A percentile compares a stretch with the other conserved stretches of the same genome.
phyloP scores from a whole-genome alignment of 148 eudicot species.

The Chenopodium quinoa region DNA sequence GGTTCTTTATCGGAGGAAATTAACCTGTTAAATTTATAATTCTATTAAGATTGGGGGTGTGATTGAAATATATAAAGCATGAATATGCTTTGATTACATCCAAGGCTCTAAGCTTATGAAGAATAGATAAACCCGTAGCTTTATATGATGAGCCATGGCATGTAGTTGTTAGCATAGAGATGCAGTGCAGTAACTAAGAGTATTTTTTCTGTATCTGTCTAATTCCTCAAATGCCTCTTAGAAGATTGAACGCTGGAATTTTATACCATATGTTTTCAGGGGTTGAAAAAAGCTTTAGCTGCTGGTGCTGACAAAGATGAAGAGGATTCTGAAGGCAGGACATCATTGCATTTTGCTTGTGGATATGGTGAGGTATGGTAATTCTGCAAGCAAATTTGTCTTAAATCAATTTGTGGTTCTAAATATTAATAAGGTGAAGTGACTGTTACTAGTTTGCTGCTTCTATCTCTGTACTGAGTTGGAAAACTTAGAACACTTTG shows the following conservation, averaged over 20 bases:
- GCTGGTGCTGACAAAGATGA: slow-evolving; percentile 87
- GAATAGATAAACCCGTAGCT: not conserved
- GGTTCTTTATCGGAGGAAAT: not conserved
- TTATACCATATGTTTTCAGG: slow-evolving; percentile 34
- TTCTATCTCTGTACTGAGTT: not conserved
- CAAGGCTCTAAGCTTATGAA: not conserved
- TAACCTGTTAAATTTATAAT: not conserved
- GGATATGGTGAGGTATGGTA: slow-evolving; percentile 93
- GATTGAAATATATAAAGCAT: not conserved
- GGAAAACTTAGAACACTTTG: not conserved
- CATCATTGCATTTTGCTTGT: slow-evolving; percentile 97
- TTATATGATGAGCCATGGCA: not conserved
- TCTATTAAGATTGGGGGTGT: not conserved
- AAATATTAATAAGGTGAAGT: not conserved
- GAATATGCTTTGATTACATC: not conserved
- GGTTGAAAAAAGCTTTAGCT: slow-evolving; percentile 70
- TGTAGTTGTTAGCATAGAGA: too few relatives aligned
- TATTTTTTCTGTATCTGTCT: too few relatives aligned
- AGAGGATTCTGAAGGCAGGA: slow-evolving; percentile 96
- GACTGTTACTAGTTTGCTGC: not conserved
- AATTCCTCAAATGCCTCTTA: too few relatives aligned
- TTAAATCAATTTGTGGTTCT: not conserved
- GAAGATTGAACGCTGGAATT: not conserved
- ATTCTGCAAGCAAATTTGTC: not conserved
- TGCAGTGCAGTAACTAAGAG: too few relatives aligned